Conservation (phyloP, 2,329 filamentous ascomycete genomes). For the Ampelomyces quisqualis region DNA sequence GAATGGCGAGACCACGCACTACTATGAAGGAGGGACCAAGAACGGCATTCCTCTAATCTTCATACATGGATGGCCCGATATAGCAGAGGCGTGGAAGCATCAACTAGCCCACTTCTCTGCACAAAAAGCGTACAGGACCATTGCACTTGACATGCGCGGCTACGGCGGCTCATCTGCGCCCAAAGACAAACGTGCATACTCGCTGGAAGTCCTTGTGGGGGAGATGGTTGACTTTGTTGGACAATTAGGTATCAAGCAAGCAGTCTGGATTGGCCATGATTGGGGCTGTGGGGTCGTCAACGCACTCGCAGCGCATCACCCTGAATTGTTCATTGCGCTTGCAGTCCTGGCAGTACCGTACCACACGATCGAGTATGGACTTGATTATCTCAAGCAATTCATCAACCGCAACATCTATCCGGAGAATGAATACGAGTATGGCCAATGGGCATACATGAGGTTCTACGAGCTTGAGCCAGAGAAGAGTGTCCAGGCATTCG, state of each 20-base stretch:
- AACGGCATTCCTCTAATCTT: constrained; percentile 27
- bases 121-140: constrained; percentile 28
- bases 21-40: constrained; percentile 25
- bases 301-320: constrained; percentile 34
- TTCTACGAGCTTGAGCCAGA: constrained; percentile 34
- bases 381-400: constrained; percentile 38
- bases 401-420: constrained; percentile 52
- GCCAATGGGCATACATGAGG: constrained; percentile 41
- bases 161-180: constrained; percentile 39
- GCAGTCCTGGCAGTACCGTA: constrained; percentile 46
- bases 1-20: constrained; percentile 25
- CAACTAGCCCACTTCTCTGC: constrained; percentile 38
- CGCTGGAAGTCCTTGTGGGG: constrained; percentile 28
- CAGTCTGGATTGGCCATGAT: constrained; percentile 54
- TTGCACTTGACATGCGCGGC: constrained; percentile 38
- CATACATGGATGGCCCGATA: constrained; percentile 40
- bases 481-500: constrained; percentile 20
- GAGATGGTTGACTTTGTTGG: constrained; percentile 45
- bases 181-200: constrained; percentile 32
- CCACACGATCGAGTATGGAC: constrained; percentile 45
- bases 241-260: constrained; percentile 41
- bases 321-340: constrained; percentile 35
- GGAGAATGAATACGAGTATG: constrained; percentile 44
- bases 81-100: constrained; percentile 40
- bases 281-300: constrained; percentile 44